Evolutionary conservation across 2,329 filamentous ascomycete genomes (phyloP).

Genomic region (Rhynchosporium agropyri): DNA sequence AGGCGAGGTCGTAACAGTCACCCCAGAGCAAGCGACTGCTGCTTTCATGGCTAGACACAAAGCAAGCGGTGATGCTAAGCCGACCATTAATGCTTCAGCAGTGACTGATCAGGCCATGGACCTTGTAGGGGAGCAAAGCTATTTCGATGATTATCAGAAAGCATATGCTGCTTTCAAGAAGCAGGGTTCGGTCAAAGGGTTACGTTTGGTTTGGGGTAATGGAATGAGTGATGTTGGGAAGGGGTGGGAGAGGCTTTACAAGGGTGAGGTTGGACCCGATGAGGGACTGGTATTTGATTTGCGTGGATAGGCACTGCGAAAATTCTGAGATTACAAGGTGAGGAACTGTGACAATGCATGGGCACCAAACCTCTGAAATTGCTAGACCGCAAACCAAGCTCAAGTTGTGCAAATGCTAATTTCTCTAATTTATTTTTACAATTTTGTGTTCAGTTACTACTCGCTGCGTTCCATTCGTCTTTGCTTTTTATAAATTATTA

Average conservation of each 20-base stretch:
- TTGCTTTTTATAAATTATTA: neutral
- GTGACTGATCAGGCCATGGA: conserved; percentile 29
- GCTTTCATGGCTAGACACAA: conserved; percentile 24
- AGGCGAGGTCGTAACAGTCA: conserved; percentile 27
- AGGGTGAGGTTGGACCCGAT: conserved; percentile 30
- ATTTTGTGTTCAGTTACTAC: neutral
- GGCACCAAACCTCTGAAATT: too few species aligned
- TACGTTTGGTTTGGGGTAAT: conserved; percentile 33
- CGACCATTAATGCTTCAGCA: conserved; percentile 29
- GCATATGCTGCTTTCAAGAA: conserved; percentile 27
- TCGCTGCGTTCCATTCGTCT: neutral
- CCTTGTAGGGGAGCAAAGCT: conserved; percentile 24
- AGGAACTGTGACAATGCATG: neutral
- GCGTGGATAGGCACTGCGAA: conserved; percentile 3
- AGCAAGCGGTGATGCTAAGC: conserved; percentile 5
- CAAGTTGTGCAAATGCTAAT: neutral
- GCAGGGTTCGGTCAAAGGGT: conserved; percentile 25
- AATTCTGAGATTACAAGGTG: neutral
- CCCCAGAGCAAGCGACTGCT: conserved; percentile 24
- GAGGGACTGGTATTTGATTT: conserved; percentile 31
- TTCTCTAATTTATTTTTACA: neutral
- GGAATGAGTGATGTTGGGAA: conserved; percentile 34
- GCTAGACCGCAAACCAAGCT: neutral
- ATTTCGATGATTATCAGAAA: conserved; percentile 28
- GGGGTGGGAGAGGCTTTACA: conserved; percentile 34